A percentile compares a stretch with the other conserved stretches of the same genome.
These are phyloP conservation scores for Aspergillus ochraceus DNA, from an alignment of 2,329 filamentous ascomycete species.

Conservation along the genomic window DNA sequence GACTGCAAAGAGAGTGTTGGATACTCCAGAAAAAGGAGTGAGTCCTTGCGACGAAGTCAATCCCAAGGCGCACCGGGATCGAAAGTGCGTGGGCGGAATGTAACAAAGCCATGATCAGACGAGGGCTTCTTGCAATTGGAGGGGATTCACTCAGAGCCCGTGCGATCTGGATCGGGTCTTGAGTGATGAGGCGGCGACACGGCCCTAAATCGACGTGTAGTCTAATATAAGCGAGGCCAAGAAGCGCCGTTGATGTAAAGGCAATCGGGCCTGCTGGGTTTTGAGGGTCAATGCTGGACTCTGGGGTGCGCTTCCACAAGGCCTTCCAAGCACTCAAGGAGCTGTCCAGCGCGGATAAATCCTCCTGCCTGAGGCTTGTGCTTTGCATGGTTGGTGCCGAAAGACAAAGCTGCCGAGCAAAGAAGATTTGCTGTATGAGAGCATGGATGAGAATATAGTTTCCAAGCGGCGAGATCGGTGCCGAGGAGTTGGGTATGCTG, in stretches of 20 bases:
- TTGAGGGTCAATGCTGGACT: slow-evolving; percentile 55
- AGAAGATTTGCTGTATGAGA: slow-evolving; percentile 56
- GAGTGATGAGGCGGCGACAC: slow-evolving; percentile 47
- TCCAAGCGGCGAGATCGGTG: slow-evolving; percentile 50
- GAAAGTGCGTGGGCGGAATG: slow-evolving; percentile 57
- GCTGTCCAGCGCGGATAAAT: slow-evolving; percentile 46
- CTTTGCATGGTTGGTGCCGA: slow-evolving; percentile 45
- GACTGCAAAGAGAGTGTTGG: slow-evolving; percentile 55
- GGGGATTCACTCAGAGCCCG: slow-evolving; percentile 46
- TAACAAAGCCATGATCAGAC: slow-evolving; percentile 51
- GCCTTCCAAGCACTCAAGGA: slow-evolving; percentile 54
- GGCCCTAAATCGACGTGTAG: slow-evolving; percentile 50
- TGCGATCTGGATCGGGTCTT: slow-evolving; percentile 50
- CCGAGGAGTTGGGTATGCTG: slow-evolving; percentile 33
- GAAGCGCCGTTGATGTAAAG: slow-evolving; percentile 52
- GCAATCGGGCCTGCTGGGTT: slow-evolving; percentile 55
- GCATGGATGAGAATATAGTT: slow-evolving; percentile 57
- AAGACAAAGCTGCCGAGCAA: slow-evolving; percentile 50
- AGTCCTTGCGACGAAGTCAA: slow-evolving; percentile 54
- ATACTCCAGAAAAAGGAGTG: slow-evolving; percentile 59
- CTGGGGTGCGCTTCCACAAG: slow-evolving; percentile 54
- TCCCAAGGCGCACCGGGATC: slow-evolving; percentile 54
- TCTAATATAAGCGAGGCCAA: slow-evolving; percentile 50
- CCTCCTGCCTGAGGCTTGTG: slow-evolving; percentile 45
- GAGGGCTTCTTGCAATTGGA: slow-evolving; percentile 44